These are phyloP conservation scores for Fusarium tupiense DNA, from an alignment of 2,329 filamentous ascomycete species.

Conservation along the genomic window DNA sequence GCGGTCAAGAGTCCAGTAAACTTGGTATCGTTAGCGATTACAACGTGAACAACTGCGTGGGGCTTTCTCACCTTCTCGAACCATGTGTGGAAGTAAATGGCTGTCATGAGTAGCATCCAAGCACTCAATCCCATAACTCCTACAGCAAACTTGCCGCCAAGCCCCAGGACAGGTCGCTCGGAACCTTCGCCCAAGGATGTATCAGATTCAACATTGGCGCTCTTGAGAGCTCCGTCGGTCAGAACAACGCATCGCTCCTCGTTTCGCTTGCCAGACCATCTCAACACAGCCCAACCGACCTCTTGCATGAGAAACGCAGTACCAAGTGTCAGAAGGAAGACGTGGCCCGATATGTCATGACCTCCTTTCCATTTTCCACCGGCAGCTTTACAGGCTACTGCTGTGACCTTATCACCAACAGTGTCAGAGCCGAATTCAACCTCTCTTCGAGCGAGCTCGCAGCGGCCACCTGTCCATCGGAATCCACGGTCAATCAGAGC, in stretches of 20 bases:
- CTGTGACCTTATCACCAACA: slow-evolving; percentile 69
- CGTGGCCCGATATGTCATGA: slow-evolving; percentile 95
- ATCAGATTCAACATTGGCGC: slow-evolving; percentile 60
- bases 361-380: slow-evolving; percentile 92
- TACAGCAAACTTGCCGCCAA: slow-evolving; percentile 66
- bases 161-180: slow-evolving; percentile 49
- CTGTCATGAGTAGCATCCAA: slow-evolving; percentile 99
- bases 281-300: slow-evolving; percentile 67
- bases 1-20: slow-evolving; percentile 65
- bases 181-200: slow-evolving; percentile 36
- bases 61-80: slow-evolving; percentile 84
- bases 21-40: slow-evolving; percentile 49
- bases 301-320: slow-evolving; percentile 86
- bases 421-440: slow-evolving; percentile 57
- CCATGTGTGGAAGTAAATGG: slow-evolving; percentile 98
- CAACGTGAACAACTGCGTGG: fast-evolving
- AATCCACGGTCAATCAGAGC: slow-evolving; percentile 91
- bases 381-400: slow-evolving; percentile 81
- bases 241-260: slow-evolving; percentile 76
- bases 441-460: slow-evolving; percentile 67
- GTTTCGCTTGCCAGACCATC: slow-evolving; percentile 52
- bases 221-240: slow-evolving; percentile 72
- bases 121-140: slow-evolving; percentile 75
- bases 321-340: slow-evolving; percentile 89
- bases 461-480: slow-evolving; percentile 85